Base-by-base conservation (phyloP, 139 green algal genomes). In the Micractinium conductrix region DNA sequence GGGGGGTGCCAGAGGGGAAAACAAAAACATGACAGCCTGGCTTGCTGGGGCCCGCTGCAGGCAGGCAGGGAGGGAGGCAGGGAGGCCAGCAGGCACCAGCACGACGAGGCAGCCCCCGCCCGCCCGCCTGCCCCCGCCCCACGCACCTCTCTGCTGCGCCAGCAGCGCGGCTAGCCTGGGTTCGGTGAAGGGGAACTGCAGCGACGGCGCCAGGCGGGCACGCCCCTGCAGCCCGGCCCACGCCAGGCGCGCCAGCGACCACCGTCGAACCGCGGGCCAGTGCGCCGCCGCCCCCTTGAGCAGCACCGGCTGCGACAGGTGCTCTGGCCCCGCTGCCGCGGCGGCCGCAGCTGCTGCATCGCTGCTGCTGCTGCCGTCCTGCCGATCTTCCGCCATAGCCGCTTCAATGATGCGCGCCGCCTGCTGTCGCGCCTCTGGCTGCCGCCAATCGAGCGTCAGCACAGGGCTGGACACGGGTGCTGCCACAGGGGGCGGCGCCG, bases 171-270 rank as follows among this genome's bases (percentile, higher is more conserved):
- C 76, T 40, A 82, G 76, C 37, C 55, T 38, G 8, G 58, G 76
- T 58, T 82, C 76, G 10, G 76, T 82, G 76, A 82, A 82, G 14
- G 76, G 76, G 30, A 82, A 82, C 38, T 73, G 58, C 7, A 82
- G 76, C 28, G 76, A 82, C 12, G 76, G 76, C 1, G 76, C 76
- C 58, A 82, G 40, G 12, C 76, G 26, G 3, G 76, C 58, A 0
- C 76, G 58, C 26, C 76, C 76, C 58, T 82, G 58, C 76, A 82
- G 55, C 38, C 58, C 38, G 0, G 10, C 38, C 4, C 26, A 28
- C 10, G 58, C 76, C 26, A 82, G 58, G 58, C 50, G 30, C 2
- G 12, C 33, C 55, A 82, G 58, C 1, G 76, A 44, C 76, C 76
- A 82, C 7, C 17, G 26, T 28, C 58, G 76, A 30, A 82, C 38